Conservation (phyloP, 1,284 basidiomycete genomes). For the Cystobasidiaceae sp. region DNA sequence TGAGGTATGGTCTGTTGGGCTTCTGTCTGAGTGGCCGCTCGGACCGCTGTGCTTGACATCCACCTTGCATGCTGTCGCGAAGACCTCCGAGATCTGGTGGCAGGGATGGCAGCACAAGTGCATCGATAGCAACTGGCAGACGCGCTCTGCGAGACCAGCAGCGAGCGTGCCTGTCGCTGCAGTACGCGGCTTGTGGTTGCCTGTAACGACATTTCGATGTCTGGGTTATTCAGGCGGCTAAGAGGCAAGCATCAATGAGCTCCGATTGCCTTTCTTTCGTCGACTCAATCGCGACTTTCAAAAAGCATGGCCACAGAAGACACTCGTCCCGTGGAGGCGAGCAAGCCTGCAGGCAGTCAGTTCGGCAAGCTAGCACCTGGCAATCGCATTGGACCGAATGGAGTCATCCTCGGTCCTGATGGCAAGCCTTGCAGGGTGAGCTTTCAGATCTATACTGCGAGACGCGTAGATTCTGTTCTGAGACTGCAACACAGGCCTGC, state of each 20-base stretch:
- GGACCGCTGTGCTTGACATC: no score
- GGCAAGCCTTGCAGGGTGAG: slow-evolving; percentile 92
- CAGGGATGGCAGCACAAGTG: neutral
- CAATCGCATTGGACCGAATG: slow-evolving; percentile 45
- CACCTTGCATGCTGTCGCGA: no score
- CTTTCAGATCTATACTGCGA: slow-evolving; percentile 53
- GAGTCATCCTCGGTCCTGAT: slow-evolving; percentile 79
- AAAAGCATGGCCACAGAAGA: slow-evolving; percentile 5
- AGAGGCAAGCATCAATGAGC: neutral
- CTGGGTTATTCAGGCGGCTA: neutral
- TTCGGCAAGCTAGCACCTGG: slow-evolving; percentile 3
- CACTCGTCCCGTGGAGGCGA: slow-evolving; percentile 1
- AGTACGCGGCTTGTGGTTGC: slow-evolving; percentile 4
- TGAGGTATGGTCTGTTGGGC: no score
- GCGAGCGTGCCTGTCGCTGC: neutral
- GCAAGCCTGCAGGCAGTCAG: neutral
- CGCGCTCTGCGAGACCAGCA: no score
- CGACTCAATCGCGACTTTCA: neutral
- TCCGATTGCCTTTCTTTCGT: slow-evolving; percentile 5
- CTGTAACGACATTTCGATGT: slow-evolving; percentile 8
- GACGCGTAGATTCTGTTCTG: slow-evolving; percentile 27
- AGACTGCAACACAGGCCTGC: slow-evolving; percentile 32
- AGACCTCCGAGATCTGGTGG: slow-evolving; percentile 6
- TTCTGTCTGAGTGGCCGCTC: no score
- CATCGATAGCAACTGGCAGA: slow-evolving; percentile 3